A percentile compares a stretch with the other conserved stretches of the same genome.
Evolutionary conservation across 345 rosid species (phyloP).

Genomic region (rapeseed (Brassica napus)): DNA sequence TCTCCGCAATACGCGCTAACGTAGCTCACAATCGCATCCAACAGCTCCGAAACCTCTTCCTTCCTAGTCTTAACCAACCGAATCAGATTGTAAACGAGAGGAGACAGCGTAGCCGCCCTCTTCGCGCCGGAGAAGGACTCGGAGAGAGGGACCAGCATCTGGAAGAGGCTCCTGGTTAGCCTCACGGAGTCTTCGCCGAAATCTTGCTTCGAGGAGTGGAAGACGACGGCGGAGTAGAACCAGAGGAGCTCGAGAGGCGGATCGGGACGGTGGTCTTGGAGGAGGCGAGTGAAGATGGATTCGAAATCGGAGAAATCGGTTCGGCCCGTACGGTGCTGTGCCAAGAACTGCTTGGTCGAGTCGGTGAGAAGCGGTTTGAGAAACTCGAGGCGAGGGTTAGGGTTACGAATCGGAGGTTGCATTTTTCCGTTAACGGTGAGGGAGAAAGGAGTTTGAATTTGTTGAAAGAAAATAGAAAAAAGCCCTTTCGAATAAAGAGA

Average conservation of each 20-base stretch:
- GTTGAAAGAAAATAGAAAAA: neutral
- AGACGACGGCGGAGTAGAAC: slow-evolving; percentile 68
- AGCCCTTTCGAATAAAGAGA: slow-evolving; percentile 39
- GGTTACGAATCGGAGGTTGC: slow-evolving; percentile 29
- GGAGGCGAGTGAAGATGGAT: slow-evolving; percentile 62
- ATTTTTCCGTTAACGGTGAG: slow-evolving; percentile 26
- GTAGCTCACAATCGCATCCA: slow-evolving; percentile 57
- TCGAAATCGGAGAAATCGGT: slow-evolving; percentile 64
- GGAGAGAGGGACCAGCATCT: slow-evolving; percentile 55
- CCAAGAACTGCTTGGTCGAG: slow-evolving; percentile 58
- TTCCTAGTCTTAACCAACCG: slow-evolving; percentile 28
- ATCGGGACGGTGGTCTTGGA: slow-evolving; percentile 43
- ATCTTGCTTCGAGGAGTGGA: slow-evolving; percentile 44
- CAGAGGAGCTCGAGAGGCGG: slow-evolving; percentile 70
- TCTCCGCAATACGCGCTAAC: slow-evolving; percentile 47
- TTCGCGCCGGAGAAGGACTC: slow-evolving; percentile 45
- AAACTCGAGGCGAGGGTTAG: slow-evolving; percentile 22
- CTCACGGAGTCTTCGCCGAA: slow-evolving; percentile 27
- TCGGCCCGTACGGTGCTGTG: slow-evolving; percentile 48
- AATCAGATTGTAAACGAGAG: slow-evolving; percentile 57
- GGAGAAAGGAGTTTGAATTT: slow-evolving; percentile 19
- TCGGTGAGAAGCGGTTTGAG: slow-evolving; percentile 58
- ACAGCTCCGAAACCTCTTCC: slow-evolving; percentile 50
- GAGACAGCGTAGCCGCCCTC: slow-evolving; percentile 59
- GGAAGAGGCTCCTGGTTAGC: slow-evolving; percentile 52